A percentile compares a stretch with the other conserved stretches of the same genome.
Conservation (phyloP, 148 eudicot genomes). For the Rhododendron ferrugineum region DNA sequence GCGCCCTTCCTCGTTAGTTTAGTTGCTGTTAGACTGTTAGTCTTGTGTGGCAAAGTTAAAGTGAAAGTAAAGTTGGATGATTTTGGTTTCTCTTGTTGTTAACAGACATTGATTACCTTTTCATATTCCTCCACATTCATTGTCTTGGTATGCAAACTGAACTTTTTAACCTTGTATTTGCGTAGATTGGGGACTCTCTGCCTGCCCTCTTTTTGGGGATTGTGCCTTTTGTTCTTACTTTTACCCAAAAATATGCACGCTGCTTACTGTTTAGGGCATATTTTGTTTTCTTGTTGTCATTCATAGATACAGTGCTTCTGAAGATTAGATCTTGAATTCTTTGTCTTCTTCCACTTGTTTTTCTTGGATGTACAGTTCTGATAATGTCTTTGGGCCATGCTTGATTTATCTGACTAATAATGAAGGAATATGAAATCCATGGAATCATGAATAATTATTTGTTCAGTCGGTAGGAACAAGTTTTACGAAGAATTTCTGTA, state of each 20-base stretch:
- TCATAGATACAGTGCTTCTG: conserved; percentile 14
- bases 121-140: conserved; percentile 16
- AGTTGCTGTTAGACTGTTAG: no score
- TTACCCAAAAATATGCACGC: neutral
- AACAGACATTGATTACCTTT: conserved; percentile 11
- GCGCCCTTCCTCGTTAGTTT: no score
- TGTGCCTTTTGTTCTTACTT: conserved; percentile 39
- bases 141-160: conserved; percentile 14
- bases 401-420: neutral
- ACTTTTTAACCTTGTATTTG: conserved; percentile 6
- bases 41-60: neutral
- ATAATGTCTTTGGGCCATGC: neutral
- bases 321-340: neutral
- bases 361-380: neutral
- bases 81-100: neutral
- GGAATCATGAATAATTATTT: no score
- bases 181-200: neutral
- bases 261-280: no score
- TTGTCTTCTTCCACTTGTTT: neutral
- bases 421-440: neutral
- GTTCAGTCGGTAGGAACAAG: no score
- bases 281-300: conserved; percentile 12
- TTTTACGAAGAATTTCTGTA: no score
- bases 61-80: conserved; percentile 3
- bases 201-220: conserved; percentile 21